Percentiles rank a stretch among this genome's conserved stretches.
phyloP scores from a whole-genome alignment of 2,329 filamentous ascomycete genomes.

The Lasiodiplodia citricola region DNA sequence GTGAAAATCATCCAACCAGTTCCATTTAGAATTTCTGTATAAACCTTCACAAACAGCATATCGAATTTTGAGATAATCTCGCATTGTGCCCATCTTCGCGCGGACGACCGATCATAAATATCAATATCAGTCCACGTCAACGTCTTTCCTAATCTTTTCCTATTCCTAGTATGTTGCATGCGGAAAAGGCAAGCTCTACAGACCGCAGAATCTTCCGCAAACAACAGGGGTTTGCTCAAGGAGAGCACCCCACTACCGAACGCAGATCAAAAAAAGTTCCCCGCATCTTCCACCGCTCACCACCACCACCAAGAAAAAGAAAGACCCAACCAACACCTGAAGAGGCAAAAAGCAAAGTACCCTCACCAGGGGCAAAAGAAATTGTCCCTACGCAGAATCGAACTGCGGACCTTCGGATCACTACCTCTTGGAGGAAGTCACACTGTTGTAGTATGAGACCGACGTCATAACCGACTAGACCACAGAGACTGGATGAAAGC shows the following conservation, averaged over 20 bases:
- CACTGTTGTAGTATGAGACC: slow-evolving; percentile 25
- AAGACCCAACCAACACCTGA: background rate
- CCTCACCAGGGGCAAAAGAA: slow-evolving; percentile 12
- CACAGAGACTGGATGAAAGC: slow-evolving; percentile 20
- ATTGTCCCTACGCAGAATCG: slow-evolving; percentile 27
- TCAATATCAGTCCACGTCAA: too few species aligned
- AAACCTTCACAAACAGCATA: too few species aligned
- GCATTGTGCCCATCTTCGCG: too few species aligned
- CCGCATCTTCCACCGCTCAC: too few species aligned
- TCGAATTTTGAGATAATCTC: too few species aligned
- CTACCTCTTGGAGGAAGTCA: slow-evolving; percentile 18
- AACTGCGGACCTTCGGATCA: slow-evolving; percentile 28
- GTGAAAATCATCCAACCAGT: too few species aligned
- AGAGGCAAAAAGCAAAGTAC: background rate
- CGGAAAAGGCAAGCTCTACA: background rate
- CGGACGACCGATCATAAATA: too few species aligned
- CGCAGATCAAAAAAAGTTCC: background rate
- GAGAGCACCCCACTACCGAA: too few species aligned
- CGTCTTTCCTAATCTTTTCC: too few species aligned
- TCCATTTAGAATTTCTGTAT: too few species aligned
- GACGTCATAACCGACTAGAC: slow-evolving; percentile 30
- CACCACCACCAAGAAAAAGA: too few species aligned
- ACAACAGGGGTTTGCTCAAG: background rate
- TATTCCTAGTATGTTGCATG: too few species aligned
- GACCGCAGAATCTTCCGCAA: background rate